Conservation (phyloP, 2,329 filamentous ascomycete species). For the Pochonia chlamydosporia region DNA sequence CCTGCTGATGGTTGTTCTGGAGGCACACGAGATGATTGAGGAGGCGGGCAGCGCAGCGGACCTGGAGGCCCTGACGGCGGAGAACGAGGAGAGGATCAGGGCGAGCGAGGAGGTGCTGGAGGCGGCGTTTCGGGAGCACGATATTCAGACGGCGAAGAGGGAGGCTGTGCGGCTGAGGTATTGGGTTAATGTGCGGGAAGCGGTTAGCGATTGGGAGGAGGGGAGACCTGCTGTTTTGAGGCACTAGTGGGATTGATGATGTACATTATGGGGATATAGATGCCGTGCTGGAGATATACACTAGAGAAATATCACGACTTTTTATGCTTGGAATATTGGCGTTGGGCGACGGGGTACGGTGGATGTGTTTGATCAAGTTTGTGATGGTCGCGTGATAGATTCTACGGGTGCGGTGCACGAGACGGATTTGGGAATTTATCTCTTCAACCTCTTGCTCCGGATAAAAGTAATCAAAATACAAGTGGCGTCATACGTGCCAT, state of each 20-base stretch:
- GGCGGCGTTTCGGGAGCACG: slow-evolving; percentile 57
- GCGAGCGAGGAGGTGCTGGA: slow-evolving; percentile 59
- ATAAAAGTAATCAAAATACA: too few species aligned
- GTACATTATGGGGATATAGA: too few species aligned
- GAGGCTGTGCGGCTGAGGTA: slow-evolving; percentile 79
- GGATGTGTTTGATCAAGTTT: too few species aligned
- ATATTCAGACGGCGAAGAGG: slow-evolving; percentile 58
- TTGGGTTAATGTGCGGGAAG: slow-evolving; percentile 84
- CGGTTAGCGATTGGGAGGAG: slow-evolving; percentile 76
- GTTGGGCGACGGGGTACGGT: too few species aligned
- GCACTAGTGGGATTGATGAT: too few species aligned
- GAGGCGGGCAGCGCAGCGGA: slow-evolving; percentile 62
- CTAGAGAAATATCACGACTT: too few species aligned
- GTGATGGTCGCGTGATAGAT: too few species aligned
- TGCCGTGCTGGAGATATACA: too few species aligned
- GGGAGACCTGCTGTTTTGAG: slow-evolving; percentile 56
- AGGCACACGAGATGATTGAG: slow-evolving; percentile 71
- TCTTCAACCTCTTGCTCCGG: too few species aligned
- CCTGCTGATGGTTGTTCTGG: slow-evolving; percentile 73
- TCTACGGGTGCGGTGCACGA: too few species aligned
- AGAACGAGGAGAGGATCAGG: slow-evolving; percentile 64
- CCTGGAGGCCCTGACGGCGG: slow-evolving; percentile 49
- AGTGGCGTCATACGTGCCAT: background rate
- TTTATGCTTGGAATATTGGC: too few species aligned
- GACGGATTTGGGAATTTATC: too few species aligned